Base-by-base conservation (phyloP, 1,284 basidiomycete species). In the Clitocybe nebularis region DNA sequence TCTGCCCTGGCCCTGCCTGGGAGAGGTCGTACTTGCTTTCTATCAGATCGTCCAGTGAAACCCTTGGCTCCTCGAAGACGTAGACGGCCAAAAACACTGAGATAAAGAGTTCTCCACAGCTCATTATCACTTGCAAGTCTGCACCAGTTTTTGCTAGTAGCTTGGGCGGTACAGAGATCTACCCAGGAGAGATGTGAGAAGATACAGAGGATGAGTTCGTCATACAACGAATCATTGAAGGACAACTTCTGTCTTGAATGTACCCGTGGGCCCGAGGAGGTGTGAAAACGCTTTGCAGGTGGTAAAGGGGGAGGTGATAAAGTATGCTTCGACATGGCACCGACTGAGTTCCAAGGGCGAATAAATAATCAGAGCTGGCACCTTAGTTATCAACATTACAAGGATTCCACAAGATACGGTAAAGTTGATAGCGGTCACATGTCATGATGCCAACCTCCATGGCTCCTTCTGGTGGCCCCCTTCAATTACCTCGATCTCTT, bases 141-240 rank as follows among this genome's bases (percentile, higher is more conserved):
- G 11, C 74, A 69, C 75, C 84, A 88, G 51, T 79, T 80, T 45
- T 66, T 71, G 60, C 74, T 86, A 28, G 74, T 77, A n/a, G 68
- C 57, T 57, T 87, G 81, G 13, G 75, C 63, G 4, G 67, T 57
- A 56, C 86, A 89, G 13, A 89, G 75, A 61, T 88, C 85, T 17
- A 62, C 53, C 64, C 72, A 79, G 14, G 76, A 72, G 22, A 89
- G 71, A 61, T 81, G 72, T 2, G 84, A 79, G 66, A 89, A 86
- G 43, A 89, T 80, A 52, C 71, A 71, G 20, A 89, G 66, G 39
- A 87, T 67, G 35, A 89, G 73, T 61, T 89, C 86, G 51, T 89
- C 87, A 56, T 78, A 89, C 29, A 89, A 65, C 4, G 71, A 64
- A 38, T 61, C 64, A 49, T 83, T 75, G 56, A 86, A 81, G 26